Conservation (phyloP, 805 yeast species). For the Debaryomyces castellii region DNA sequence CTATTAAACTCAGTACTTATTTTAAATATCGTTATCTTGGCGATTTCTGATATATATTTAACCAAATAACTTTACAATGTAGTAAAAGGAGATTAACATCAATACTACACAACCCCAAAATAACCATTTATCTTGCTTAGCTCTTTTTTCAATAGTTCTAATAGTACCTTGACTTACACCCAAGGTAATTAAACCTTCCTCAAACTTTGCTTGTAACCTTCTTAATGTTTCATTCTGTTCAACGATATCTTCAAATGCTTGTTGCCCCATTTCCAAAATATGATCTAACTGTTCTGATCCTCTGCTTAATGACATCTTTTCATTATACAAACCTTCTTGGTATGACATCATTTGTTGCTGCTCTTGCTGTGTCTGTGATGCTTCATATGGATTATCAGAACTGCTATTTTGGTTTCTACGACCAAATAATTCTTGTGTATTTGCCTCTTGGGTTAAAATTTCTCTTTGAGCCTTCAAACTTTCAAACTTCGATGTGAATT, state of each 20-base stretch:
- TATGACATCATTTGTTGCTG: slow-evolving; percentile 32
- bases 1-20: too few species aligned
- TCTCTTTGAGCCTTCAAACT: slow-evolving; percentile 58
- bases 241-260: slow-evolving; percentile 79
- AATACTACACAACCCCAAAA: slow-evolving; percentile 73
- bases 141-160: slow-evolving; percentile 72
- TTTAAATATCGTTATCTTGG: too few species aligned
- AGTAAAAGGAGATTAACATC: slow-evolving; percentile 65
- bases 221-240: slow-evolving; percentile 77
- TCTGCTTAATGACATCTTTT: slow-evolving; percentile 58
- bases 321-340: slow-evolving; percentile 69
- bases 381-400: slow-evolving; percentile 48
- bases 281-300: slow-evolving; percentile 86
- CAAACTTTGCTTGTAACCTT: slow-evolving; percentile 61
- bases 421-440: slow-evolving; percentile 56
- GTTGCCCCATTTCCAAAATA: slow-evolving; percentile 84
- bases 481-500: slow-evolving; percentile 51
- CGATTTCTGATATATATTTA: slow-evolving; percentile 18
- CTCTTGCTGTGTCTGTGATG: slow-evolving; percentile 24
- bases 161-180: slow-evolving; percentile 89
- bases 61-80: slow-evolving; percentile 63
- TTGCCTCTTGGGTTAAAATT: slow-evolving; percentile 43
- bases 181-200: slow-evolving; percentile 69
- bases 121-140: slow-evolving; percentile 81
- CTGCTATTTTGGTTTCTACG: slow-evolving; percentile 42